Conservation (phyloP, 2,329 filamentous ascomycete species). For the Albophoma yamanashiensis region DNA sequence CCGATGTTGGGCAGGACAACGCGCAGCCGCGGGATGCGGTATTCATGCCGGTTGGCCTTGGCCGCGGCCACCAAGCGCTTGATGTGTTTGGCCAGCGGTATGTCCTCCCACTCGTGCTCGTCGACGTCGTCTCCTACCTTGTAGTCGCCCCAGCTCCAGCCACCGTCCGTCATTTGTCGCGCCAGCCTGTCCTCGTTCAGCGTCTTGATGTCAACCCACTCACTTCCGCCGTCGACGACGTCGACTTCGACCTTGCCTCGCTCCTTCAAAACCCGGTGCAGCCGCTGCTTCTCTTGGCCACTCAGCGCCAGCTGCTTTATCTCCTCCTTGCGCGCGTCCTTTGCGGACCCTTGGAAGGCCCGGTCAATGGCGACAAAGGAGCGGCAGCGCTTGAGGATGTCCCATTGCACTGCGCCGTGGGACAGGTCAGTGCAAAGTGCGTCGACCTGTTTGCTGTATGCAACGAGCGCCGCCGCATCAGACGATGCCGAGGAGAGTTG, state of each 20-base stretch:
- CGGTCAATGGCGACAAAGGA: constrained; percentile 19
- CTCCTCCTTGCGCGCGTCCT: constrained; percentile 12
- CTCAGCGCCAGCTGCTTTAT: constrained; percentile 11
- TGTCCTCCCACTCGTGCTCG: constrained; percentile 22
- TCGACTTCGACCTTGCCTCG: constrained; percentile 22
- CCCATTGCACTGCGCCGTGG: constrained; percentile 17
- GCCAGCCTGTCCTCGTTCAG: constrained; percentile 21
- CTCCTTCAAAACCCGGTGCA: constrained; percentile 21
- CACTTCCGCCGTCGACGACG: constrained; percentile 21
- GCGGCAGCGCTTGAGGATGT: constrained; percentile 19
- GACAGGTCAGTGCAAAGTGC: constrained; percentile 10
- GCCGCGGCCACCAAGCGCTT: constrained; percentile 24
- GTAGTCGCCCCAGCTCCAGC: constrained; percentile 29
- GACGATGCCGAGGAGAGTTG: constrained; percentile 4
- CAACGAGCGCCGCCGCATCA: constrained; percentile 4
- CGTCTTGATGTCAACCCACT: constrained; percentile 23
- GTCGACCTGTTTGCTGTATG: constrained; percentile 11
- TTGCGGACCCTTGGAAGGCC: constrained; percentile 20
- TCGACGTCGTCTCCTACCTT: constrained; percentile 17
- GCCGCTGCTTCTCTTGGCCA: constrained; percentile 14
- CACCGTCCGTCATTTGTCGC: constrained; percentile 28
- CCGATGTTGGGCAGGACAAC: constrained; percentile 22
- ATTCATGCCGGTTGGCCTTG: constrained; percentile 23
- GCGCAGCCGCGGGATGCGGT: constrained; percentile 22
- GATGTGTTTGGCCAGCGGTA: constrained; percentile 20